phyloP scores from a whole-genome alignment of 2,329 filamentous ascomycete genomes.

The Metarhizium brunneum region DNA sequence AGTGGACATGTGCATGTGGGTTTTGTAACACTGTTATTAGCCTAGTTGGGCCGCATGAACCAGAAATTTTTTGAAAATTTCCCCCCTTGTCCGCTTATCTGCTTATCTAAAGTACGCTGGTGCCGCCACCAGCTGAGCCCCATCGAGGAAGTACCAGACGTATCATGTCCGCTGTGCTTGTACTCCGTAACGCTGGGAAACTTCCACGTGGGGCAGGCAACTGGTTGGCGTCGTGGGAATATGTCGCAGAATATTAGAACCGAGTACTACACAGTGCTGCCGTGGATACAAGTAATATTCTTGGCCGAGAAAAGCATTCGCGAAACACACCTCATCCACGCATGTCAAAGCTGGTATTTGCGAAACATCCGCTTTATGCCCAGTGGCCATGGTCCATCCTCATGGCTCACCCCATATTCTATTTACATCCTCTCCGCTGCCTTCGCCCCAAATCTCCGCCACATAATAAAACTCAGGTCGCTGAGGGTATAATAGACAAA shows the following conservation, averaged over 20 bases:
- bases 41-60: background rate
- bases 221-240: no score
- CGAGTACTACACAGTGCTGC: no score
- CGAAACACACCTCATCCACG: no score
- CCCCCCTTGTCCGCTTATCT: background rate
- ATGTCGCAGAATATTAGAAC: no score
- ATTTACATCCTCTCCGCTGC: background rate
- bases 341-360: background rate
- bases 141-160: no score
- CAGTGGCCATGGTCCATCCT: background rate
- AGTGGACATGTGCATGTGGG: background rate
- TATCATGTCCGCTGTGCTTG: no score
- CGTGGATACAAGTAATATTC: no score
- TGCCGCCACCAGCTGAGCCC: background rate
- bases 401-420: background rate
- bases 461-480: background rate
- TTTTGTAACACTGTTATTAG: no score
- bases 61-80: background rate
- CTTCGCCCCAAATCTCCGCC: background rate
- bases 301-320: no score
- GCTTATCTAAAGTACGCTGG: constrained; percentile 1
- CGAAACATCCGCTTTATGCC: background rate
- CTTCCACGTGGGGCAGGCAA: no score
- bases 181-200: no score
- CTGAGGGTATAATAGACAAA: constrained; percentile 8